Conservation (phyloP, 495 filamentous ascomycete genomes). For the Aspergillus nanangensis region DNA sequence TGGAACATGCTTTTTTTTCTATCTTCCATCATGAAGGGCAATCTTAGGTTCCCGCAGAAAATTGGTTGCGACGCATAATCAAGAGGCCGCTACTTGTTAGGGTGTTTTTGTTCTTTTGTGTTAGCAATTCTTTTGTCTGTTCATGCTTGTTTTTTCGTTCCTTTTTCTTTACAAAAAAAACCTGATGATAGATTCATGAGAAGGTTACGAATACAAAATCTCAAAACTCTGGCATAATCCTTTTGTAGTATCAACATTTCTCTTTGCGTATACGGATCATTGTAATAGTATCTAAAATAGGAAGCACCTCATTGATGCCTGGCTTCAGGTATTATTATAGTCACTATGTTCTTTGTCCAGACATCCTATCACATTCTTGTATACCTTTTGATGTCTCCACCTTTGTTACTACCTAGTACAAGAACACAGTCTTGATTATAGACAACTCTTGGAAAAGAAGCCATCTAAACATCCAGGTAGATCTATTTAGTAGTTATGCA, state of each 20-base stretch:
- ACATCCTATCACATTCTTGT: too few relatives aligned
- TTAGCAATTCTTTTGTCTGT: constrained; percentile 32
- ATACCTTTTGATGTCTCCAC: too few relatives aligned
- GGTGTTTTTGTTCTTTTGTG: constrained; percentile 16
- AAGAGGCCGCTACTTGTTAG: constrained; percentile 26
- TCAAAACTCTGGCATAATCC: constrained; percentile 1
- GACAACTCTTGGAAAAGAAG: too few relatives aligned
- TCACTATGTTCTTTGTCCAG: too few relatives aligned
- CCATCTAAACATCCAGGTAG: too few relatives aligned
- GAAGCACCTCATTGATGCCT: too few relatives aligned
- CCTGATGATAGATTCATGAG: constrained; percentile 42
- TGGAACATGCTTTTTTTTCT: constrained; percentile 5
- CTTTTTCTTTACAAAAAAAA: constrained; percentile 22
- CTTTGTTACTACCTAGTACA: too few relatives aligned
- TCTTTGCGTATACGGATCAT: too few relatives aligned
- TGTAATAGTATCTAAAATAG: too few relatives aligned
- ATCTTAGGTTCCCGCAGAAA: constrained; percentile 25
- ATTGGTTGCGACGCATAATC: constrained; percentile 30
- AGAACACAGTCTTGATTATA: too few relatives aligned
- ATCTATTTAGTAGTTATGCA: too few relatives aligned
- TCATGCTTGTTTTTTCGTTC: constrained; percentile 32
- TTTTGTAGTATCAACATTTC: not conserved
- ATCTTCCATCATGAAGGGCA: constrained; percentile 16
- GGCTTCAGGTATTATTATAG: too few relatives aligned
- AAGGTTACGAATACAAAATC: constrained; percentile 36